Base-by-base conservation (phyloP, 1,284 basidiomycete genomes). In the Cutaneotrichosporon arboriforme region DNA sequence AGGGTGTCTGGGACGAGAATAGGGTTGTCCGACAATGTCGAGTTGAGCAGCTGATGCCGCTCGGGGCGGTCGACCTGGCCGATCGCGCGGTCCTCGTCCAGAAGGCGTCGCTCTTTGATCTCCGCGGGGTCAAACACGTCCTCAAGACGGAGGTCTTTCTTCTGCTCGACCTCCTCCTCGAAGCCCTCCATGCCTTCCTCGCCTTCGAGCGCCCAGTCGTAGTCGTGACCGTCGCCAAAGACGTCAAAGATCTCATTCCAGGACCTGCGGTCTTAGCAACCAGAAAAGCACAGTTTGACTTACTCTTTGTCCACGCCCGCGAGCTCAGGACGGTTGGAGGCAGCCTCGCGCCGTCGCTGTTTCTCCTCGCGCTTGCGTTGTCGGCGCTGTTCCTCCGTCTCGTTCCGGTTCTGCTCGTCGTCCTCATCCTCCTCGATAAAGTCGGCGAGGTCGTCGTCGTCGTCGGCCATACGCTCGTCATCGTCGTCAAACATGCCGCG, bases 71-170 rank as follows among this genome's bases (percentile, higher is more conserved):
- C 96, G 68, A 84, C 83, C 18, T 81, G 84, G 51, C 92, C 87
- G 63, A 97, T 92, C 49, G 92, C 80, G 66, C 96, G 90, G 72
- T 99, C 96, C 58, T 91, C 92, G 61, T 94, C 90, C 4, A 92
- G 97, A 41, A 99, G 78, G 78, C 93, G 81, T 48, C 90, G 84
- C 57, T 86, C 88, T 60, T 85, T 85, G 68, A 99, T 97, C 79
- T 97, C 91, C 8, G 92, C 90, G 0, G 96, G 96, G 71, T 99
- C 96, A 64, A 98, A 99, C 58, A 99, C 91, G 73, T 97, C 94
- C 66, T 88, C 85, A 66, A 93, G 88, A 64, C 84, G 87, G 78
- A 87, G 86, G 61, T 92, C 88, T 54, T 73, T 48, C 80, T 80
- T 72, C 66, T 85, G 88, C 34, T 69, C 65, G 34, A 77, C 76